Evolutionary conservation across 176 grass and related monocot species (phyloP).

Genomic region (Oryza australiensis): DNA sequence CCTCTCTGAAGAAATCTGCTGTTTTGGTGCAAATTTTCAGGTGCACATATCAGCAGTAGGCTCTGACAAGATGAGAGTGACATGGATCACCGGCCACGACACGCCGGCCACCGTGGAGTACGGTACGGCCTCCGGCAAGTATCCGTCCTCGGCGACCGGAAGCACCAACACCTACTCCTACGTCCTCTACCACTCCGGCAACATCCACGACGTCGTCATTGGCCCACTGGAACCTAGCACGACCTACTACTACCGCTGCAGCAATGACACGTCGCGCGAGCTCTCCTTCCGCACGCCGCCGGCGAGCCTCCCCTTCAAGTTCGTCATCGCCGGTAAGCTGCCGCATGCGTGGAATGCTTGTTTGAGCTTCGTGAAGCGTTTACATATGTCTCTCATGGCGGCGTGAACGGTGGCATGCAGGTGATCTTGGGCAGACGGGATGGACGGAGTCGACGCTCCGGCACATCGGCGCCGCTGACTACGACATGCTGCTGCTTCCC

Average conservation of each 20-base stretch:
- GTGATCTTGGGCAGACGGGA: conserved; percentile 62
- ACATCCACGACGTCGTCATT: conserved; percentile 69
- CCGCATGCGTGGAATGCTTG: no score
- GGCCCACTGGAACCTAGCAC: conserved; percentile 59
- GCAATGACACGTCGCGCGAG: conserved; percentile 38
- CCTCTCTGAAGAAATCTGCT: neutral
- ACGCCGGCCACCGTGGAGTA: conserved; percentile 52
- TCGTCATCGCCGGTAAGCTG: conserved; percentile 54
- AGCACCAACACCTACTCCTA: conserved; percentile 50
- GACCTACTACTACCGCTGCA: conserved; percentile 83
- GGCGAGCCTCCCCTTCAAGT: conserved; percentile 52
- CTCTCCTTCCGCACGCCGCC: conserved; percentile 76
- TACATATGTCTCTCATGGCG: neutral
- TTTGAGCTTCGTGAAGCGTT: neutral
- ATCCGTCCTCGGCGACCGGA: conserved; percentile 29
- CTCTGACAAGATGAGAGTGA: conserved; percentile 47
- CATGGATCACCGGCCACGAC: conserved; percentile 58
- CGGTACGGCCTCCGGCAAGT: conserved; percentile 39
- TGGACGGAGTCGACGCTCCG: conserved; percentile 66
- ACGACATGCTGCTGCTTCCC: conserved; percentile 63
- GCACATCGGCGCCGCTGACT: conserved; percentile 50
- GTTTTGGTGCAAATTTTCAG: conserved; percentile 2
- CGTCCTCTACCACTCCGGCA: conserved; percentile 70
- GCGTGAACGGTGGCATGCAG: conserved; percentile 12
- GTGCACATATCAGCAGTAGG: conserved; percentile 56